These are phyloP conservation scores for Elaphomyces granulatus DNA, from an alignment of 495 filamentous ascomycete genomes.

Conservation along the genomic window DNA sequence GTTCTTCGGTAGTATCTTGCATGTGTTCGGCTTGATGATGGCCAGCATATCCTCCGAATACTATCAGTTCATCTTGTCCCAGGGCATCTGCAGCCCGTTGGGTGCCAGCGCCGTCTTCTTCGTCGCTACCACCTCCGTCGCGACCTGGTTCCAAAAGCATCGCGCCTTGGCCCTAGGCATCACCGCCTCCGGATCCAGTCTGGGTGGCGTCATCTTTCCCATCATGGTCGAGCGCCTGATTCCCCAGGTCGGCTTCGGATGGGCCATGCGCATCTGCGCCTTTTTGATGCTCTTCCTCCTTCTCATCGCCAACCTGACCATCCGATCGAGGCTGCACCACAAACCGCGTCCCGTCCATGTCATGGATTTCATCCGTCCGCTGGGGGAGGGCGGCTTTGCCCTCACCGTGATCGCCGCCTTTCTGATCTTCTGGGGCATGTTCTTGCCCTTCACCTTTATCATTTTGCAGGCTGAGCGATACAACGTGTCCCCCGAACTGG, in stretches of 20 bases:
- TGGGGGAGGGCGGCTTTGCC: constrained; percentile 50
- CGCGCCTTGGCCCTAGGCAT: constrained; percentile 57
- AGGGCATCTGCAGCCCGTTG: constrained; percentile 27
- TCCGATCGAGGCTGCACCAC: constrained; percentile 50
- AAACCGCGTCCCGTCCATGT: constrained; percentile 36
- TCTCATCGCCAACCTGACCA: constrained; percentile 44
- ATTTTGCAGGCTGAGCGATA: constrained; percentile 27
- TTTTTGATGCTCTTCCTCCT: constrained; percentile 56
- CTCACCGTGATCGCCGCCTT: constrained; percentile 45
- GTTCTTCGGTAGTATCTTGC: constrained; percentile 47
- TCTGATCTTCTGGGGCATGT: constrained; percentile 34
- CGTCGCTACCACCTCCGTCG: constrained; percentile 38
- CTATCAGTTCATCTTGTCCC: constrained; percentile 34
- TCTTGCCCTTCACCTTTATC: constrained; percentile 61
- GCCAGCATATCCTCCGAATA: constrained; percentile 35
- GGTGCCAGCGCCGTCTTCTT: constrained; percentile 51
- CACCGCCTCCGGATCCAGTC: constrained; percentile 47
- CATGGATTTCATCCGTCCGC: constrained; percentile 41
- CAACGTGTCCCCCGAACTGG: constrained; percentile 52
- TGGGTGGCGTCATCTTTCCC: constrained; percentile 37
- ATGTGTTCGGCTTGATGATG: constrained; percentile 65
- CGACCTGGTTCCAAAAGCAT: constrained; percentile 53
- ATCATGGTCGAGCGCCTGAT: constrained; percentile 59
- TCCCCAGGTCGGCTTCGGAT: constrained; percentile 48
- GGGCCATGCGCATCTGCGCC: constrained; percentile 56